Conservation (phyloP, 345 rosid genomes). For the Luvunga scandens region DNA sequence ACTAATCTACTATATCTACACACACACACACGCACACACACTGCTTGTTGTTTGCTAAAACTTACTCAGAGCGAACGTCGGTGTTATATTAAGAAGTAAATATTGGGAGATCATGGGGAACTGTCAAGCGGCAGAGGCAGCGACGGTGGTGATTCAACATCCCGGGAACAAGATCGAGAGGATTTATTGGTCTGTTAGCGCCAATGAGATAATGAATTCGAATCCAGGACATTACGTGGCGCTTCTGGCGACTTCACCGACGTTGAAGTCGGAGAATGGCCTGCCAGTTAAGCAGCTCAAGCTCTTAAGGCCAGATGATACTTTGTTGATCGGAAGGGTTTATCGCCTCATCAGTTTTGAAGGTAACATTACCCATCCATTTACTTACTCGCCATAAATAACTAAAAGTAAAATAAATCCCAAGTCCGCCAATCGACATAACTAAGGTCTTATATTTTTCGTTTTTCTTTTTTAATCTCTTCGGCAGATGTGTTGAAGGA, state of each 20-base stretch:
- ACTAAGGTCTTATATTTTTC: not conserved
- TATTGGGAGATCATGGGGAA: constrained; percentile 46
- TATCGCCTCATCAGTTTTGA: constrained; percentile 82
- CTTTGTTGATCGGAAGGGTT: constrained; percentile 65
- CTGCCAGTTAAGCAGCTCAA: constrained; percentile 67
- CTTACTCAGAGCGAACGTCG: not conserved
- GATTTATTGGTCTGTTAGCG: constrained; percentile 72
- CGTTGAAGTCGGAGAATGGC: constrained; percentile 38
- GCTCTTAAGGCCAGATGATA: constrained; percentile 76
- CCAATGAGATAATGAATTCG: constrained; percentile 63
- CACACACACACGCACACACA: too few relatives aligned
- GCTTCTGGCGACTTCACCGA: constrained; percentile 51
- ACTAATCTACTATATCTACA: too few relatives aligned
- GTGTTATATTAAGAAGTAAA: too few relatives aligned
- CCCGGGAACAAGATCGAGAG: constrained; percentile 70
- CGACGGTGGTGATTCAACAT: constrained; percentile 75
- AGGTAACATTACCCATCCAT: constrained; percentile 31
- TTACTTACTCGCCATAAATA: not conserved
- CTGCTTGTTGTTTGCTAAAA: too few relatives aligned
- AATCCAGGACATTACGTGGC: constrained; percentile 90
- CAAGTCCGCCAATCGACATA: not conserved
- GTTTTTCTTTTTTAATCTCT: not conserved
- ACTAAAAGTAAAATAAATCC: not conserved
- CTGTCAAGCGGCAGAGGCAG: constrained; percentile 89
- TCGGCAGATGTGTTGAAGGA: constrained; percentile 67